Conservation (phyloP, 169 alveolate genomes). For the Neospora caninum region DNA sequence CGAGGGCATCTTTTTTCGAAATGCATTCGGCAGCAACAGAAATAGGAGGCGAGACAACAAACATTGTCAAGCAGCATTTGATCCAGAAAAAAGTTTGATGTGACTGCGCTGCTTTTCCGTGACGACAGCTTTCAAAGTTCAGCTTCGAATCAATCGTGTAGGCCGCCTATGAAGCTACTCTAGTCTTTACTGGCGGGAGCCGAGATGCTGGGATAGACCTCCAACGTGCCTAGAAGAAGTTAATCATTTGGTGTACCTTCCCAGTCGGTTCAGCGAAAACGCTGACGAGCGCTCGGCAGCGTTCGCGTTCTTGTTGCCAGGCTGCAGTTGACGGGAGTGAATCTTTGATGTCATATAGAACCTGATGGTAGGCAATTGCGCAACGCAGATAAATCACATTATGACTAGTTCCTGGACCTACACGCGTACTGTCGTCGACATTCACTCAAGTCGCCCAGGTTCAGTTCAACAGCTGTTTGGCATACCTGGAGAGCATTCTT, state of each 20-base stretch:
- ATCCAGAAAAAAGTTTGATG: no score
- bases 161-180: no score
- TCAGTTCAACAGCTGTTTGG: no score
- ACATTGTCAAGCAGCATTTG: no score
- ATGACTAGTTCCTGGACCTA: not conserved
- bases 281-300: constrained; percentile 7
- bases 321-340: constrained; percentile 31
- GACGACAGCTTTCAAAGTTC: no score
- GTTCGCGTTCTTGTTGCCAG: constrained; percentile 46
- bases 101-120: no score
- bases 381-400: not conserved
- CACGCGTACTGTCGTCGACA: not conserved
- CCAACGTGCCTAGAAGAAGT: not conserved
- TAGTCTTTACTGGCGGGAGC: no score
- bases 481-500: constrained; percentile 39
- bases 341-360: constrained; percentile 15
- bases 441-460: not conserved
- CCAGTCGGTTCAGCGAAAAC: constrained; percentile 21
- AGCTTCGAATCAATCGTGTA: no score
- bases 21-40: no score
- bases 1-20: not conserved
- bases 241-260: not conserved
- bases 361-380: not conserved
- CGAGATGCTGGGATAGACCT: no score
- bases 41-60: no score